A percentile compares a stretch with the other conserved stretches of the same genome.
phyloP scores from a whole-genome alignment of 352 stramenopile genomes.

The Globisporangium iwayamae region DNA sequence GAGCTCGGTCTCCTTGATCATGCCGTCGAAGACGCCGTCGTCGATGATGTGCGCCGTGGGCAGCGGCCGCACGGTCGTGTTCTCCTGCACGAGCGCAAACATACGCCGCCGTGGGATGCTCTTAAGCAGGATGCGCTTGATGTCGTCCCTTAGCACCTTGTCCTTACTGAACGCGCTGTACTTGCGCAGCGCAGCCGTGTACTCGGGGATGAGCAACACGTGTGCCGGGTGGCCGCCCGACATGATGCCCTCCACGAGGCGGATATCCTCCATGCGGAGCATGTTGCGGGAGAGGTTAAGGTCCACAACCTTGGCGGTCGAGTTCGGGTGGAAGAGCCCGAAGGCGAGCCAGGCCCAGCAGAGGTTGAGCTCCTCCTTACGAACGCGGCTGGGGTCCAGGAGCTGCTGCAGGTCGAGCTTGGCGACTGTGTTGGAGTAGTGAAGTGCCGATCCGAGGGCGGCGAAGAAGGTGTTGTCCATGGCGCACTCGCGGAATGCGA shows the following conservation, averaged over 20 bases:
- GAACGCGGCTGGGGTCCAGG: constrained; percentile 32
- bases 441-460: constrained; percentile 44
- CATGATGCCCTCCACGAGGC: constrained; percentile 48
- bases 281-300: constrained; percentile 48
- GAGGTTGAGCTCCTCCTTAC: constrained; percentile 38
- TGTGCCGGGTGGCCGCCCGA: constrained; percentile 42
- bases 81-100: constrained; percentile 45
- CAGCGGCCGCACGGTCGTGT: constrained; percentile 37
- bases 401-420: constrained; percentile 52
- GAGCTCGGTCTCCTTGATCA: constrained; percentile 39
- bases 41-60: constrained; percentile 42
- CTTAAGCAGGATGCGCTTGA: constrained; percentile 46
- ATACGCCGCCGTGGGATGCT: constrained; percentile 41
- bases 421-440: constrained; percentile 49
- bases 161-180: constrained; percentile 52
- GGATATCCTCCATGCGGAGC: constrained; percentile 55
- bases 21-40: constrained; percentile 36
- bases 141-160: constrained; percentile 43
- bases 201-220: constrained; percentile 45
- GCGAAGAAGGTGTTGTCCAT: constrained; percentile 56
- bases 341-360: constrained; percentile 56
- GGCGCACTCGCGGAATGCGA: constrained; percentile 39
- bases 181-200: constrained; percentile 37
- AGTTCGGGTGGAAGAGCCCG: constrained; percentile 53
- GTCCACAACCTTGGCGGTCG: constrained; percentile 37